Evolutionary conservation across 2,329 filamentous ascomycete species (phyloP).

Genomic region (Aspergillus carbonarius): DNA sequence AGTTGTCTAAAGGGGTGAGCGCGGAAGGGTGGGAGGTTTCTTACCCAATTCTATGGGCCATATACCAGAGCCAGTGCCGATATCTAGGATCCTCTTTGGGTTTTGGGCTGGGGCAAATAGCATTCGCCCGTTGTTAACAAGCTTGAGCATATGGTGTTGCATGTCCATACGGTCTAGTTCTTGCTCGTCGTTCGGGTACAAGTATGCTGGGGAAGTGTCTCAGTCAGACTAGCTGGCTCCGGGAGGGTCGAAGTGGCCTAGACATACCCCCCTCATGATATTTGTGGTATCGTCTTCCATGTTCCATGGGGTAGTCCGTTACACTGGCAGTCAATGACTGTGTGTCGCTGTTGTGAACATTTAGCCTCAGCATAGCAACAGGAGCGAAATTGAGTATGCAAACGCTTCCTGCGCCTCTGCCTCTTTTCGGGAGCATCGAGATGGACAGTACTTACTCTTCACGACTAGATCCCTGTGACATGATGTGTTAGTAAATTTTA

Average conservation of each 20-base stretch:
- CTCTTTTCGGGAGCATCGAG: neutral
- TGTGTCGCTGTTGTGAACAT: constrained; percentile 35
- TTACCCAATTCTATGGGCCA: constrained; percentile 68
- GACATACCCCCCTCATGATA: constrained; percentile 46
- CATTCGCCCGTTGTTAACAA: constrained; percentile 47
- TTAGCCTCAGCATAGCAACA: constrained; percentile 2
- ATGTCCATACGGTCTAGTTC: constrained; percentile 58
- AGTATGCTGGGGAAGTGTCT: constrained; percentile 32
- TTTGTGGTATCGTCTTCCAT: constrained; percentile 46
- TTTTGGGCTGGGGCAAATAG: constrained; percentile 48
- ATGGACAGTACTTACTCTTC: constrained; percentile 25
- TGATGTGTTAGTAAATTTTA: constrained; percentile 22
- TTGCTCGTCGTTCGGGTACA: constrained; percentile 54
- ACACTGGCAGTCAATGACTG: constrained; percentile 45
- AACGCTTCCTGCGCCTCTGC: neutral
- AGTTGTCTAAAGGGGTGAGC: constrained; percentile 12
- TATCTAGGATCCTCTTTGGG: constrained; percentile 54
- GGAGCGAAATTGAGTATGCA: neutral
- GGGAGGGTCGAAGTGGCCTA: neutral
- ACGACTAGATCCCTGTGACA: constrained; percentile 26
- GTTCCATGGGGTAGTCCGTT: constrained; percentile 44
- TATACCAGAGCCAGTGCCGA: constrained; percentile 63
- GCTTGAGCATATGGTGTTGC: constrained; percentile 55
- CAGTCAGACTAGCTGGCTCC: constrained; percentile 15
- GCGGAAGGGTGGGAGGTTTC: constrained; percentile 14